These are phyloP conservation scores for Serendipita indica DNA, from an alignment of 768 basidiomycete genomes.

Conservation along the genomic window DNA sequence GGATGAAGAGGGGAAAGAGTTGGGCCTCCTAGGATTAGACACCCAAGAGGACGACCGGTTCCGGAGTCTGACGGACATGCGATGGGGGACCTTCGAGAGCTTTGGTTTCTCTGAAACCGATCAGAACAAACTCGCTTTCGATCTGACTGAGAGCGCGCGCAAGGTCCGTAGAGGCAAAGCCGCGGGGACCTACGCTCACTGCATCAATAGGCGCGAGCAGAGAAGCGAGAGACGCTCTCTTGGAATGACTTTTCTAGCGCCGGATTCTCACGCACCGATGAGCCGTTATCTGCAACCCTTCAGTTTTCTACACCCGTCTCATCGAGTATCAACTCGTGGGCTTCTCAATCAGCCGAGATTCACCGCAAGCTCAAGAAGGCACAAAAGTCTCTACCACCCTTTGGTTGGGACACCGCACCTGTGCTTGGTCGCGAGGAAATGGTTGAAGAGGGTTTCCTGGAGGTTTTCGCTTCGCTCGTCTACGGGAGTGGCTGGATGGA, in stretches of 20 bases:
- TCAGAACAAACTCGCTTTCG: conserved; percentile 76
- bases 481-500: conserved; percentile 83
- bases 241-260: conserved; percentile 82
- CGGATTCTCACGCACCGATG: conserved; percentile 71
- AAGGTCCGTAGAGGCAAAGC: conserved; percentile 25
- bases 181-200: not conserved
- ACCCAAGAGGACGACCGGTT: conserved; percentile 49
- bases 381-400: conserved; percentile 64
- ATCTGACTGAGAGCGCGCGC: conserved; percentile 78
- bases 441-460: conserved; percentile 82
- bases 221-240: conserved; percentile 69
- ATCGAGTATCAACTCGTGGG: conserved; percentile 56
- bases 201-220: conserved; percentile 38
- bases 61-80: conserved; percentile 66
- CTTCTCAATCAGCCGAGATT: conserved; percentile 55
- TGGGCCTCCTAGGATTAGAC: conserved; percentile 18
- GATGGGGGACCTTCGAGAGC: conserved; percentile 84
- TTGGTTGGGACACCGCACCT: conserved; percentile 87
- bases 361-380: conserved; percentile 70
- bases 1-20: conserved; percentile 13
- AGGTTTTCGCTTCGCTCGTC: conserved; percentile 68
- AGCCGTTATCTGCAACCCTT: conserved; percentile 62
- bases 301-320: conserved; percentile 51
- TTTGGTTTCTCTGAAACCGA: conserved; percentile 54
- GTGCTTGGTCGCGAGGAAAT: conserved; percentile 63